Base-by-base conservation (phyloP, 78 protist genomes). In the Dictyostelium intermedium region DNA sequence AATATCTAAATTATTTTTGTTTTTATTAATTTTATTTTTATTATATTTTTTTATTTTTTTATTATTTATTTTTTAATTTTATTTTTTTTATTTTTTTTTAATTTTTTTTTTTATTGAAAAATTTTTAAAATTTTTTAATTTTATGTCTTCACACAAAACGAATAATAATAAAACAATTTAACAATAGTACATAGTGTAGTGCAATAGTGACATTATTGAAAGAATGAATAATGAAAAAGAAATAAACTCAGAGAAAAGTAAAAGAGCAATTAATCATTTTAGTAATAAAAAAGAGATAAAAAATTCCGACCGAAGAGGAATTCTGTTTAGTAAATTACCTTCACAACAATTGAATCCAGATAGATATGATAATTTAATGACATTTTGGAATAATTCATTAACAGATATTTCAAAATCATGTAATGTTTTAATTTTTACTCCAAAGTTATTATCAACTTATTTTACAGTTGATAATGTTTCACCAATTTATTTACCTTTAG, bases 301-400 rank as follows among this genome's bases (percentile, higher is more conserved):
- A 74, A 74, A 37, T 18, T 30, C 56, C 25, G 92, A 86, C 7
- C 60, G 85, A 30, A 77, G 80, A 32, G 73, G 39, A 41, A 87
- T 87, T 16, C 30, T 87, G 14, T 78, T 79, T 25, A 79, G 85
- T 79, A 56, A 84, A 63, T n/a, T 87, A 45, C 93, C 93, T 25
- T 32, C 85, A 16, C 66, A 82, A 61, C 60, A 87, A 35, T 39
- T 60, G 4, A 87, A 87, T 41, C 85, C 85, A 10, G 93, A 87
- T 45, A 79, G 93, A 73, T 87, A 87, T 39, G 81, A 87, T 34
- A 87, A 79, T 79, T n/a, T 87, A 32, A n/a, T 87, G 25, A 39
- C 41, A 25, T 87, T 87, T 79, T 87, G 93, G 93, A 20, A 30
- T 34, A n/a, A 37, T 16, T 23, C 93, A 5, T 79, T 87, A 32